These are phyloP conservation scores for Fusarium sp. DNA, from an alignment of 2,329 filamentous ascomycete genomes.

Conservation along the genomic window DNA sequence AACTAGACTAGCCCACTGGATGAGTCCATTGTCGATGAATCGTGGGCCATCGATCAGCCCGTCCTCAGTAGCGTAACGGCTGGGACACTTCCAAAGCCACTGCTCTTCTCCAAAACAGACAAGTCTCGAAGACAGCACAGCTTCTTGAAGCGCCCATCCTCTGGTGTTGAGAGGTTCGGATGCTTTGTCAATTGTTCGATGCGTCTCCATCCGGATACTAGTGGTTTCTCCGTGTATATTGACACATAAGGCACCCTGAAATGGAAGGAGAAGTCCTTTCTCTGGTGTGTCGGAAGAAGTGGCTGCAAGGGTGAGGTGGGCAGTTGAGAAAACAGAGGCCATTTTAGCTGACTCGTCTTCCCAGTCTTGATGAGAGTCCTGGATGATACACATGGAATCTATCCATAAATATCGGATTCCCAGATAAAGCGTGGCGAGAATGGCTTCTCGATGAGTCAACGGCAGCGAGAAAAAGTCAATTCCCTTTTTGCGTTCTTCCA, in stretches of 20 bases:
- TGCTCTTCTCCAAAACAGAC: constrained; percentile 10
- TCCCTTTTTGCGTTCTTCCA: background rate
- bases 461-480: background rate
- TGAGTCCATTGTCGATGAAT: background rate
- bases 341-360: constrained; percentile 7
- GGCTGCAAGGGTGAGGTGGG: constrained; percentile 3
- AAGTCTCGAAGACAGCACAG: background rate
- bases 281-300: constrained; percentile 8
- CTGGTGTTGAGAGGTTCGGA: constrained; percentile 8
- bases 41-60: background rate
- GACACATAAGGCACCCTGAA: background rate
- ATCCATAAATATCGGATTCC: constrained; percentile 19
- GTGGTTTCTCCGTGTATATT: background rate
- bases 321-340: background rate
- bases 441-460: background rate
- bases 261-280: constrained; percentile 10
- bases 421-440: background rate
- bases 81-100: constrained; percentile 24
- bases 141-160: constrained; percentile 21
- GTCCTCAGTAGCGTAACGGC: constrained; percentile 10
- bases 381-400: constrained; percentile 16
- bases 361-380: constrained; percentile 26
- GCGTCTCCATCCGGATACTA: background rate
- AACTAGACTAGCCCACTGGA: background rate
- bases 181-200: background rate